Percentiles rank a stretch among this genome's conserved stretches.
Conservation (phyloP, 352 stramenopile genomes). For the Phytophthora sojae region DNA sequence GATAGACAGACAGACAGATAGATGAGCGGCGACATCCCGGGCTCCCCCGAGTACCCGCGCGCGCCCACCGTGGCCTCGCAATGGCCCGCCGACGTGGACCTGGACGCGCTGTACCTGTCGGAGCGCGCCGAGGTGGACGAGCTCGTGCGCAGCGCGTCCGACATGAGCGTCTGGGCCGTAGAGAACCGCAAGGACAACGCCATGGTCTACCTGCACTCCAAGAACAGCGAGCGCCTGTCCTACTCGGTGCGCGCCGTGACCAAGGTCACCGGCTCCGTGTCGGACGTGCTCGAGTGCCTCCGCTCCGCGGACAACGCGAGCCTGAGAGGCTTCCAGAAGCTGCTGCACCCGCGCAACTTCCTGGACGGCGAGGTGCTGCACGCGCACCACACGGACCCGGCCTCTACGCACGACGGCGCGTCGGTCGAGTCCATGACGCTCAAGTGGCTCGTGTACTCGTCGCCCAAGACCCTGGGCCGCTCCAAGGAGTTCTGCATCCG, state of each 20-base stretch:
- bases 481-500: conserved; percentile 86
- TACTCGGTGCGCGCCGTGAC: conserved; percentile 80
- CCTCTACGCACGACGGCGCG: conserved; percentile 15
- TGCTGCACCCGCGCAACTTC: conserved; percentile 78
- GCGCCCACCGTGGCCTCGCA: conserved; percentile 39
- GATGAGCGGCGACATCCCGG: conserved; percentile 35
- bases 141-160: conserved; percentile 63
- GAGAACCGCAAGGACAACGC: conserved; percentile 73
- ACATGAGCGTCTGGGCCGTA: conserved; percentile 82
- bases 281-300: conserved; percentile 82
- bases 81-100: conserved; percentile 81
- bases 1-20: not conserved
- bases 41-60: conserved; percentile 37
- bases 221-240: conserved; percentile 83
- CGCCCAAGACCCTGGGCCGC: conserved; percentile 76
- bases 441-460: conserved; percentile 86
- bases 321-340: conserved; percentile 75
- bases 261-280: conserved; percentile 70
- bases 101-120: conserved; percentile 79
- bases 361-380: conserved; percentile 85
- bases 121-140: conserved; percentile 79
- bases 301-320: conserved; percentile 65
- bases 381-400: conserved; percentile 47
- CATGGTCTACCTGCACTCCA: conserved; percentile 80
- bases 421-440: conserved; percentile 74